phyloP scores from a whole-genome alignment of 2,329 filamentous ascomycete species.

The Emericellopsis cladophorae region DNA sequence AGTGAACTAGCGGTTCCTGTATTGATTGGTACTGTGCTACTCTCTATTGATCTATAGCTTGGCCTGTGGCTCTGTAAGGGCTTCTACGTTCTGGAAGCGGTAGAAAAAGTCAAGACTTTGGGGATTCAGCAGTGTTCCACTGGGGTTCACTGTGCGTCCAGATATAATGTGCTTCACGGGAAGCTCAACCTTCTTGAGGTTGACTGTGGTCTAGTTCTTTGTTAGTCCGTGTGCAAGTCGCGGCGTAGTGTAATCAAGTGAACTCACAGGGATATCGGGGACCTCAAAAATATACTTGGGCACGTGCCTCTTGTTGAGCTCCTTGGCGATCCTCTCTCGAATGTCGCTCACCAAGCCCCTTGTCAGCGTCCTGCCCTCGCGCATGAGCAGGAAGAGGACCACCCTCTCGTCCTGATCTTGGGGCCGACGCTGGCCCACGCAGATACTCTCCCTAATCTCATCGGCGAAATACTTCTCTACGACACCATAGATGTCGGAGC shows the following conservation, averaged over 20 bases:
- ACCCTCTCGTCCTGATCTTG: conserved; percentile 40
- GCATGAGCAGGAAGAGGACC: conserved; percentile 43
- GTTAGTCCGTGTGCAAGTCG: neutral
- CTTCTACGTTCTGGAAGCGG: conserved; percentile 40
- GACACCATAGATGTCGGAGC: conserved; percentile 67
- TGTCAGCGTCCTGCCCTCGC: conserved; percentile 42
- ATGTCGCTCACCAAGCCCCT: conserved; percentile 41
- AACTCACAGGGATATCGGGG: conserved; percentile 63
- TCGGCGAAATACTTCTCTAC: conserved; percentile 53
- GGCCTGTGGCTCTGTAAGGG: conserved; percentile 14
- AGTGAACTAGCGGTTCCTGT: neutral
- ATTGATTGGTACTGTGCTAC: neutral
- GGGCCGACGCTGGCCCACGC: conserved; percentile 63
- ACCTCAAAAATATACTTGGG: conserved; percentile 71
- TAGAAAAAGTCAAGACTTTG: conserved; percentile 59
- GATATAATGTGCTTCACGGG: conserved; percentile 78
- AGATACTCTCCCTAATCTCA: conserved; percentile 58
- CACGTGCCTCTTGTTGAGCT: conserved; percentile 61
- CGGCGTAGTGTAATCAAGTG: no score
- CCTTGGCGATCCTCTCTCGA: conserved; percentile 50
- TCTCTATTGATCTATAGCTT: conserved; percentile 12
- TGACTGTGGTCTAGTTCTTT: conserved; percentile 56
- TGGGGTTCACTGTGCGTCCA: conserved; percentile 60
- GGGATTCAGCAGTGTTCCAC: conserved; percentile 66
- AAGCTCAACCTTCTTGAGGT: conserved; percentile 75